Evolutionary conservation across 208 protist species (phyloP).

Genomic region (Porcisia hertigi): DNA sequence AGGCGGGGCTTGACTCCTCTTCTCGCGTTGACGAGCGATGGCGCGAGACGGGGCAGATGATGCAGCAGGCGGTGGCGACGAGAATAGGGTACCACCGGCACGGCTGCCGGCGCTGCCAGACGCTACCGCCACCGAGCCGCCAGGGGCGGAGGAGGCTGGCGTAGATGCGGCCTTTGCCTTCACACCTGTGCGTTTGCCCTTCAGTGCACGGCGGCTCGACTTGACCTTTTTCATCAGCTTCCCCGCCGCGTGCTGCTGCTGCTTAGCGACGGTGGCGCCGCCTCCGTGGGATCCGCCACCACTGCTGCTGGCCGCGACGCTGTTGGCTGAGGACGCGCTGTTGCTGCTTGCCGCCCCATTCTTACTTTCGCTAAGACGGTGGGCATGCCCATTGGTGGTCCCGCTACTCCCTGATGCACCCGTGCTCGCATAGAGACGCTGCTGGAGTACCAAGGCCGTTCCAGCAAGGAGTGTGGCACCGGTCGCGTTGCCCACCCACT

Average conservation of each 20-base stretch:
- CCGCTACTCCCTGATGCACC: constrained; percentile 4
- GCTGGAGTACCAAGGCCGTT: neutral
- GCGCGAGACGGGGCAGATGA: constrained; percentile 5
- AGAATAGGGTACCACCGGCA: neutral
- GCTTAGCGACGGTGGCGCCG: neutral
- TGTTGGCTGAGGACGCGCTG: neutral
- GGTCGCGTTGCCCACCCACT: neutral
- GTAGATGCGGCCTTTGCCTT: constrained; percentile 3
- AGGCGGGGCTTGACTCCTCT: neutral
- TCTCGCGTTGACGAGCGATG: constrained; percentile 18
- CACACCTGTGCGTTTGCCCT: constrained; percentile 17
- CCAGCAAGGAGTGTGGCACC: neutral
- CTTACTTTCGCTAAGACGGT: constrained; percentile 12
- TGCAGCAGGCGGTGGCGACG: neutral
- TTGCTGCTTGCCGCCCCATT: neutral
- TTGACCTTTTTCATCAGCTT: constrained; percentile 21
- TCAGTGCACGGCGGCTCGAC: constrained; percentile 6
- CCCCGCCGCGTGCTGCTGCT: constrained; percentile 8
- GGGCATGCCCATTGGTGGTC: neutral
- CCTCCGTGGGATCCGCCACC: neutral
- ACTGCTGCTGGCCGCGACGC: neutral
- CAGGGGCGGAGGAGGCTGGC: neutral
- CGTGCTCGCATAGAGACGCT: constrained; percentile 11
- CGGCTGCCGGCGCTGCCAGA: neutral
- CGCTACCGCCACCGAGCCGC: neutral